These are phyloP conservation scores for Eruca vesicaria DNA, from an alignment of 441 rosid genomes.

Conservation along the genomic window DNA sequence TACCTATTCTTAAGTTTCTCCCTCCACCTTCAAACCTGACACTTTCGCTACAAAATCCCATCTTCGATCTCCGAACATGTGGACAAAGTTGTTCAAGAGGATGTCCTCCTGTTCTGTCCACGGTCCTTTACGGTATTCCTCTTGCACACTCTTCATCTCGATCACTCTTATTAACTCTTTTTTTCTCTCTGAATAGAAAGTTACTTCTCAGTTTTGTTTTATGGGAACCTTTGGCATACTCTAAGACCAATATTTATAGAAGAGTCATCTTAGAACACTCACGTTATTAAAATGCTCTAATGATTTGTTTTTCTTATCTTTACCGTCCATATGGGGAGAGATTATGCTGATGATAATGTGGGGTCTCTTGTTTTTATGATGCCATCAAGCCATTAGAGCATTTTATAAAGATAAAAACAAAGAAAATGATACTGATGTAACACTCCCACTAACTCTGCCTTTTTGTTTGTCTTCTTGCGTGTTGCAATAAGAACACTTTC, in stretches of 20 bases:
- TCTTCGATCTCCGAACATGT: conserved; percentile 91
- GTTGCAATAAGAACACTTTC: conserved; percentile 29
- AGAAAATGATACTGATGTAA: conserved; percentile 41
- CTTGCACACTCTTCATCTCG: conserved; percentile 63
- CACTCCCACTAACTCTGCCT: conserved; percentile 41
- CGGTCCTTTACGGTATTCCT: conserved; percentile 81
- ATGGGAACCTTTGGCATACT: conserved; percentile 28
- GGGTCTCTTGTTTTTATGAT: conserved; percentile 52
- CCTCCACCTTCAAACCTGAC: conserved; percentile 99
- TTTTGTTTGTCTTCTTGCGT: conserved; percentile 28
- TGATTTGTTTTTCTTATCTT: conserved; percentile 34
- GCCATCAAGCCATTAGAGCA: conserved; percentile 60
- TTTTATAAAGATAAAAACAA: conserved; percentile 2
- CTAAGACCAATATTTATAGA: conserved; percentile 25
- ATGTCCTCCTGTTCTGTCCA: conserved; percentile 98
- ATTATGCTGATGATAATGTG: conserved; percentile 48
- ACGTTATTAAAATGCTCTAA: conserved; percentile 36
- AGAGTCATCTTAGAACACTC: conserved; percentile 30
- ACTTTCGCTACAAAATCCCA: conserved; percentile 99
- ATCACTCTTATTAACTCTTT: neutral
- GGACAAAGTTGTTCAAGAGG: conserved; percentile 79
- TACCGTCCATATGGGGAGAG: conserved; percentile 53
- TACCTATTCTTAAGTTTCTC: conserved; percentile 76
- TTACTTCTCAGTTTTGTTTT: conserved; percentile 27
- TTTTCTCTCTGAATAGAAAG: conserved; percentile 12